A percentile compares a stretch with the other conserved stretches of the same genome.
phyloP scores from a whole-genome alignment of 768 basidiomycete species.

The Agrocybe chaxingu region DNA sequence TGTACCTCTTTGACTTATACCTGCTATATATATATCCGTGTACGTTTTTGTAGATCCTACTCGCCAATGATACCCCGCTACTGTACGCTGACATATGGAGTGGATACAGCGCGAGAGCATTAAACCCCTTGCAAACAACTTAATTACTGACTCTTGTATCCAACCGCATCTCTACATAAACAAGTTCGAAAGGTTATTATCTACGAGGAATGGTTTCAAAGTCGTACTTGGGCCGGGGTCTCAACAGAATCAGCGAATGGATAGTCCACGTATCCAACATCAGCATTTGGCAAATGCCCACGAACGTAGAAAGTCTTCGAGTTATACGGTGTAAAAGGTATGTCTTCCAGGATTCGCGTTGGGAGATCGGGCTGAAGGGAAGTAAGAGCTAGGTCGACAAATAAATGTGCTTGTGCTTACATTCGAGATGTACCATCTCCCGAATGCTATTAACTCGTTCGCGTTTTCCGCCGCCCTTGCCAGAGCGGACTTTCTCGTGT shows the following conservation, averaged over 20 bases:
- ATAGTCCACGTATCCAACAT: slow-evolving; percentile 29
- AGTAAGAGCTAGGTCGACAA: background rate
- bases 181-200: too few relatives aligned
- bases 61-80: too few relatives aligned
- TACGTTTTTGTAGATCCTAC: too few relatives aligned
- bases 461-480: slow-evolving; percentile 29
- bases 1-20: too few relatives aligned
- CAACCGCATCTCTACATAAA: too few relatives aligned
- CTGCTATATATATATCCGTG: too few relatives aligned
- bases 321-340: slow-evolving; percentile 31
- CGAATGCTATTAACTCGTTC: slow-evolving; percentile 29
- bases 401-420: slow-evolving; percentile 17
- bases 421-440: slow-evolving; percentile 28
- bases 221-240: too few relatives aligned
- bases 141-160: too few relatives aligned
- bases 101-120: too few relatives aligned
- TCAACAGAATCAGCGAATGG: slow-evolving; percentile 15
- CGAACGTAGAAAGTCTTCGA: slow-evolving; percentile 36
- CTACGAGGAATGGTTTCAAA: too few relatives aligned
- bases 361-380: slow-evolving; percentile 40
- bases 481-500: slow-evolving; percentile 36
- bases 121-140: too few relatives aligned
- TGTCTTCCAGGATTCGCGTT: slow-evolving; percentile 27
- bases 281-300: slow-evolving; percentile 15
- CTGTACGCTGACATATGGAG: too few relatives aligned